phyloP scores from a whole-genome alignment of 495 filamentous ascomycete species.

The Physcia stellaris region DNA sequence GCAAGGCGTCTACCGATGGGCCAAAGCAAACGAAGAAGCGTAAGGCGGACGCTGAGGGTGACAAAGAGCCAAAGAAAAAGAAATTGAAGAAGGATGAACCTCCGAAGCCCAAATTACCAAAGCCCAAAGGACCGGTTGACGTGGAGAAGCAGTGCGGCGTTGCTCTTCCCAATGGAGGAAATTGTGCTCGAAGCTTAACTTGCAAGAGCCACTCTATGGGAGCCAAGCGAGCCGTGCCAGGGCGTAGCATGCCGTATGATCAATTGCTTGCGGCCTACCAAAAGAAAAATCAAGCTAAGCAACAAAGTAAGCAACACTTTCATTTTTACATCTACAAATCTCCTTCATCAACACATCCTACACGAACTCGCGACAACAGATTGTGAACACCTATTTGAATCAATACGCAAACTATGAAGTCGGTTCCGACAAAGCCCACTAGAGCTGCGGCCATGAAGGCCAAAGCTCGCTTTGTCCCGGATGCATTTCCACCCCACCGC shows the following conservation, averaged over 20 bases:
- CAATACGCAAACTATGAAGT: no score
- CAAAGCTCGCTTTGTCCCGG: no score
- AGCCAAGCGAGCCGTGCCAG: constrained; percentile 80
- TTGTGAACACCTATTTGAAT: no score
- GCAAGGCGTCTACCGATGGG: constrained; percentile 30
- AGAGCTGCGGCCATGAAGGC: no score
- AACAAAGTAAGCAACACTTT: constrained; percentile 82
- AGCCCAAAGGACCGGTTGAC: constrained; percentile 91
- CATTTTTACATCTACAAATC: constrained; percentile 2
- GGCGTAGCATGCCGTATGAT: constrained; percentile 85
- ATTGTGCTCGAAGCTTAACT: constrained; percentile 81
- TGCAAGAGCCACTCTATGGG: constrained; percentile 98
- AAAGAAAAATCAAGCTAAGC: constrained; percentile 97
- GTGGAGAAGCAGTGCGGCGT: constrained; percentile 97
- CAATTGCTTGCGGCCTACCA: constrained; percentile 88
- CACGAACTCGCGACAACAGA: no score
- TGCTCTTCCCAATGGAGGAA: constrained; percentile 64
- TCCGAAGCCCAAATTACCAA: constrained; percentile 67
- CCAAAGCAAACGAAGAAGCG: constrained; percentile 80
- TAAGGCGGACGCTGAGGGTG: constrained; percentile 67
- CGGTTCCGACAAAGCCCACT: no score
- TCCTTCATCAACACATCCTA: constrained; percentile 8
- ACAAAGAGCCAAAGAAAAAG: constrained; percentile 63
- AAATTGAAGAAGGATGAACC: constrained; percentile 93
- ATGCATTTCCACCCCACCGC: no score